These are phyloP conservation scores for Thalassiosira mediterranea DNA, from an alignment of 352 stramenopile species.

Conservation along the genomic window DNA sequence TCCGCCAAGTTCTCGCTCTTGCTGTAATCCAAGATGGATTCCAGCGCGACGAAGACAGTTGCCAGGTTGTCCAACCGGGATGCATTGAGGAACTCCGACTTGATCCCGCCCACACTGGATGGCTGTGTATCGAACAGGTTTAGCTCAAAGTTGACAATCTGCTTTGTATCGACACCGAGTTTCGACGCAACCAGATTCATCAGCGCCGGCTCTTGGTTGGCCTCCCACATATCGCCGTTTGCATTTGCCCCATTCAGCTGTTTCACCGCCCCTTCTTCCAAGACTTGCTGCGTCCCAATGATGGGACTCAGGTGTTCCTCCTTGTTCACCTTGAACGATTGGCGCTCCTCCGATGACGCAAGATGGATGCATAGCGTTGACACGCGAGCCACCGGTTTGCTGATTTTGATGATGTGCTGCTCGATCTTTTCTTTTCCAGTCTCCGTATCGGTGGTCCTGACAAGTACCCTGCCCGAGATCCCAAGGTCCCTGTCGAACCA, in stretches of 20 bases:
- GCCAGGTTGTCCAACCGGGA: conserved; percentile 93
- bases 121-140: conserved; percentile 92
- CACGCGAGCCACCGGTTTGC: conserved; percentile 92
- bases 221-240: conserved; percentile 73
- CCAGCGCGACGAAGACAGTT: conserved; percentile 86
- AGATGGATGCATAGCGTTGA: conserved; percentile 95
- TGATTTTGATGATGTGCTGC: conserved; percentile 89
- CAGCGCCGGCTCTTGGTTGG: conserved; percentile 90
- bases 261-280: conserved; percentile 84
- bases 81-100: conserved; percentile 94
- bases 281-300: conserved; percentile 73
- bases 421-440: conserved; percentile 62
- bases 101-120: conserved; percentile 89
- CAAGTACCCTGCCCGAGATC: conserved; percentile 91
- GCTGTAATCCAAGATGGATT: conserved; percentile 44
- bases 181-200: conserved; percentile 91
- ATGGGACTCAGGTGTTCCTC: conserved; percentile 93
- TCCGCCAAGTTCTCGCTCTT: conserved; percentile 26
- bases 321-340: conserved; percentile 93
- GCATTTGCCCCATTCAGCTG: conserved; percentile 76
- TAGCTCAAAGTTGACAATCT: conserved; percentile 94
- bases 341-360: conserved; percentile 87
- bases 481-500: conserved; percentile 93
- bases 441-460: conserved; percentile 67
- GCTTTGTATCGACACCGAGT: conserved; percentile 86